Conservation (phyloP, 768 basidiomycete species). For the Termitomyces sp. region DNA sequence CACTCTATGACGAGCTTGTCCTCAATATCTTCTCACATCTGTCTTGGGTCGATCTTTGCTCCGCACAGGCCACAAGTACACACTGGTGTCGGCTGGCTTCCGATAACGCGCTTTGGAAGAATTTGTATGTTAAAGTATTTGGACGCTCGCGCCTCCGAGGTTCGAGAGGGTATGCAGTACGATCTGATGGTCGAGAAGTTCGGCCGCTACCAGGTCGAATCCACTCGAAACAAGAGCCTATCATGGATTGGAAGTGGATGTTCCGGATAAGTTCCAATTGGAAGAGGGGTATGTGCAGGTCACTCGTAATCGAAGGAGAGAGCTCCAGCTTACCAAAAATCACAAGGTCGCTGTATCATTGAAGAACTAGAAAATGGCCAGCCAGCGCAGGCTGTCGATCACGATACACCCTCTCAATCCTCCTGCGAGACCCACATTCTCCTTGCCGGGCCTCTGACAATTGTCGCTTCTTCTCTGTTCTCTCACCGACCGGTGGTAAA, state of each 20-base stretch:
- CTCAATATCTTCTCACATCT: conserved; percentile 71
- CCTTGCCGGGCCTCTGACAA: conserved; percentile 53
- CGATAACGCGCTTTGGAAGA: conserved; percentile 73
- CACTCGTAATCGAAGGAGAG: background rate
- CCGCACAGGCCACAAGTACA: conserved; percentile 51
- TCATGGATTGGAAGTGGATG: conserved; percentile 81
- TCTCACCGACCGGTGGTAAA: conserved; percentile 29
- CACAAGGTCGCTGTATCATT: conserved; percentile 61
- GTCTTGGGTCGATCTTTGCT: conserved; percentile 61
- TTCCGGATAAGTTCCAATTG: conserved; percentile 81
- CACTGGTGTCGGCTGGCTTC: conserved; percentile 63
- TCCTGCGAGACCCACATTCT: conserved; percentile 37
- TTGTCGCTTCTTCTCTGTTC: conserved; percentile 47
- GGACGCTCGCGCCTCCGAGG: conserved; percentile 68
- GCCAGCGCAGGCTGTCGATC: background rate
- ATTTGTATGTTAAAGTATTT: conserved; percentile 56
- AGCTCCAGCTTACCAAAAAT: background rate
- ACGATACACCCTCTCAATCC: conserved; percentile 1
- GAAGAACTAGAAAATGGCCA: conserved; percentile 24
- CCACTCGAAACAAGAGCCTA: conserved; percentile 25
- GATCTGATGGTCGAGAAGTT: conserved; percentile 52
- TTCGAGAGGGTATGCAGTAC: conserved; percentile 51
- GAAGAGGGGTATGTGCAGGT: conserved; percentile 53
- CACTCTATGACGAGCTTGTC: conserved; percentile 72
- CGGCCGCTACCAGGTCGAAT: conserved; percentile 54